A percentile compares a stretch with the other conserved stretches of the same genome.
phyloP scores from a whole-genome alignment of 2,329 filamentous ascomycete species.

The Lecanicillium sp. region DNA sequence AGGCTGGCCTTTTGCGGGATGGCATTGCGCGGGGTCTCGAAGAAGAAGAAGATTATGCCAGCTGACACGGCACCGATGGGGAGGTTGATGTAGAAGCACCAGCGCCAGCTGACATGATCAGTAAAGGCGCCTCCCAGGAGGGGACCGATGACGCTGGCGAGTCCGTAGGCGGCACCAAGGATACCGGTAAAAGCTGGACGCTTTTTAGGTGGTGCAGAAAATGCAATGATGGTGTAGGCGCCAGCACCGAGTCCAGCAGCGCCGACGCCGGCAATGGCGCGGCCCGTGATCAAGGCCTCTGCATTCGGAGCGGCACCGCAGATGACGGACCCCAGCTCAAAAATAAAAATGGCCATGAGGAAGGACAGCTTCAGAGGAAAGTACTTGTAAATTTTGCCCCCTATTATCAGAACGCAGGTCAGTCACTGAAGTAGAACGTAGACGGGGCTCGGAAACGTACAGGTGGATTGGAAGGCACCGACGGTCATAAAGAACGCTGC shows the following conservation, averaged over 20 bases:
- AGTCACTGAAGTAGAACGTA: slow-evolving; percentile 16
- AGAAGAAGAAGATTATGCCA: slow-evolving; percentile 24
- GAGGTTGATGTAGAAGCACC: slow-evolving; percentile 25
- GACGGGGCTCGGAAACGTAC: slow-evolving; percentile 10
- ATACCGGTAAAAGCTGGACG: slow-evolving; percentile 17
- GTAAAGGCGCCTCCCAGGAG: slow-evolving; percentile 19
- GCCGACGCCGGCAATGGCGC: slow-evolving; percentile 34
- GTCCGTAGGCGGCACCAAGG: slow-evolving; percentile 16
- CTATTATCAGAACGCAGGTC: slow-evolving; percentile 12
- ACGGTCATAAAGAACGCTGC: slow-evolving; percentile 37
- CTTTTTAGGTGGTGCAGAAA: slow-evolving; percentile 16
- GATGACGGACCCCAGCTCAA: slow-evolving; percentile 40
- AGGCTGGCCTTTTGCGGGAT: slow-evolving; percentile 22
- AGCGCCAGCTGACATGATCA: slow-evolving; percentile 18
- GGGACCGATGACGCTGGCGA: slow-evolving; percentile 18
- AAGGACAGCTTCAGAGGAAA: slow-evolving; percentile 38
- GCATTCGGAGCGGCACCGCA: slow-evolving; percentile 29
- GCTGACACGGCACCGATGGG: slow-evolving; percentile 20
- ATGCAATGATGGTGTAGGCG: slow-evolving; percentile 37
- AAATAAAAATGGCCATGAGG: slow-evolving; percentile 33
- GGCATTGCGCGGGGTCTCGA: slow-evolving; percentile 27
- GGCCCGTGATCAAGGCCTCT: slow-evolving; percentile 35
- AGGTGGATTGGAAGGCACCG: slow-evolving; percentile 26
- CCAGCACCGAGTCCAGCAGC: slow-evolving; percentile 37
- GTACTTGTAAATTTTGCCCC: slow-evolving; percentile 34